Percentiles rank a stretch among this genome's conserved stretches.
Evolutionary conservation across 805 yeast species (phyloP).

Genomic region (Kazachstania viticola): DNA sequence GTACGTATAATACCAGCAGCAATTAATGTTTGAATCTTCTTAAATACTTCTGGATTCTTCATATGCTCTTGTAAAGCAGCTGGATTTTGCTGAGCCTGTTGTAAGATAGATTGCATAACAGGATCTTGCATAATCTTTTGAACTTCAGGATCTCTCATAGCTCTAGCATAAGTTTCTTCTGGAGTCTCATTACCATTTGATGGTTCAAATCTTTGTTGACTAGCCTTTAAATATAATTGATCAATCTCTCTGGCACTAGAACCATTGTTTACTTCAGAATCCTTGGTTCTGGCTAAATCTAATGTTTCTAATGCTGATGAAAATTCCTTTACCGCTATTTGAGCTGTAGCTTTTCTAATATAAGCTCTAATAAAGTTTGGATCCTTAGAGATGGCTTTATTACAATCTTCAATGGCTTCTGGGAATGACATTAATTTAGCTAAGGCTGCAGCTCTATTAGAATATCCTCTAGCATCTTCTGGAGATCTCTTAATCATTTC

Average conservation of each 20-base stretch:
- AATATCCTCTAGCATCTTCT: conserved; percentile 89
- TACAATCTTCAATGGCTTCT: conserved; percentile 88
- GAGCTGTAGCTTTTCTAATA: conserved; percentile 92
- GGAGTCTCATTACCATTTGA: conserved; percentile 76
- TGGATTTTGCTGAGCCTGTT: conserved; percentile 90
- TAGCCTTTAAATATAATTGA: conserved; percentile 65
- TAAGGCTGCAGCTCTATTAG: conserved; percentile 95
- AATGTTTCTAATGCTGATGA: conserved; percentile 73
- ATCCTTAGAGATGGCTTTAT: conserved; percentile 76
- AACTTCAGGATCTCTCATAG: conserved; percentile 88
- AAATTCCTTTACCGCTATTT: conserved; percentile 81
- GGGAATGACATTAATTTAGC: conserved; percentile 95
- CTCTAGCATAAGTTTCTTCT: conserved; percentile 87
- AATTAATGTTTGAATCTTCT: conserved; percentile 77
- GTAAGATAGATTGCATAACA: conserved; percentile 88
- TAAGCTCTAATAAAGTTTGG: conserved; percentile 89
- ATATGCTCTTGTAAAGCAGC: conserved; percentile 96
- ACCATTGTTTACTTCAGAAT: conserved; percentile 50
- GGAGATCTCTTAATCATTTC: conserved; percentile 98
- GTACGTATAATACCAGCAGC: conserved; percentile 97
- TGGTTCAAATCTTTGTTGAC: conserved; percentile 67
- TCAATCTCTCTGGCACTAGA: conserved; percentile 66
- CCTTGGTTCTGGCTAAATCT: conserved; percentile 65
- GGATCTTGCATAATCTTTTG: conserved; percentile 84
- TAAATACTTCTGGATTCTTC: conserved; percentile 87